Evolutionary conservation across 306 rosid genomes (phyloP).

Genomic region (Cajanus cajan): DNA sequence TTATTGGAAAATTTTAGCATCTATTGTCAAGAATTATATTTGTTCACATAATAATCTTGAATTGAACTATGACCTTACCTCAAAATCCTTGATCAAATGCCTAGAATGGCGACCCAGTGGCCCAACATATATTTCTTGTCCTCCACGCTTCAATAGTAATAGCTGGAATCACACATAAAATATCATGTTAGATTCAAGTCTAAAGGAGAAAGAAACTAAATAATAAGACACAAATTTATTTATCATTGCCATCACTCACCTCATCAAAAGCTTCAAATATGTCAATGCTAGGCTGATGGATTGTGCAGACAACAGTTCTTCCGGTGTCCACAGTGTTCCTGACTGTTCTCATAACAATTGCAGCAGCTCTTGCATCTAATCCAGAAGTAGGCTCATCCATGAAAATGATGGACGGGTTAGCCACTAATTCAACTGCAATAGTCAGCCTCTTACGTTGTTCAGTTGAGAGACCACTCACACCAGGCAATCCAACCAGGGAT

Average conservation of each 20-base stretch:
- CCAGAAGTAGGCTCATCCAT: constrained; percentile 97
- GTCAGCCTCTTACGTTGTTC: constrained; percentile 86
- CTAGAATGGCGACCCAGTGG: constrained; percentile 69
- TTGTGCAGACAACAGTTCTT: constrained; percentile 84
- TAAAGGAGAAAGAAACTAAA: background rate
- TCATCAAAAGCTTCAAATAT: constrained; percentile 89
- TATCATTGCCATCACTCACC: constrained; percentile 29
- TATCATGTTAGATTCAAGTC: constrained; percentile 12
- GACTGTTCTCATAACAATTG: constrained; percentile 86
- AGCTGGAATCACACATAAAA: constrained; percentile 32
- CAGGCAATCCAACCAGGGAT: constrained; percentile 77
- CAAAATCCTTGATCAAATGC: constrained; percentile 55
- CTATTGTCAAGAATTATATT: background rate
- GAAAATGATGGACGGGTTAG: constrained; percentile 81
- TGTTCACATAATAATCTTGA: background rate
- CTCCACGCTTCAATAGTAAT: constrained; percentile 72
- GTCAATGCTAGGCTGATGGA: constrained; percentile 90
- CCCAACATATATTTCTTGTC: constrained; percentile 73
- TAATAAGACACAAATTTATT: too few relatives aligned
- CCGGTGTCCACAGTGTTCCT: constrained; percentile 86
- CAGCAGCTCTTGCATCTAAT: constrained; percentile 82
- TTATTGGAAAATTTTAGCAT: background rate
- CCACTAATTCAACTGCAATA: constrained; percentile 80
- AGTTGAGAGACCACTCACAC: constrained; percentile 71
- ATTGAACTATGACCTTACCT: constrained; percentile 30